Conservation (phyloP, 78 protist genomes). For the Speleostelium caveatum region DNA sequence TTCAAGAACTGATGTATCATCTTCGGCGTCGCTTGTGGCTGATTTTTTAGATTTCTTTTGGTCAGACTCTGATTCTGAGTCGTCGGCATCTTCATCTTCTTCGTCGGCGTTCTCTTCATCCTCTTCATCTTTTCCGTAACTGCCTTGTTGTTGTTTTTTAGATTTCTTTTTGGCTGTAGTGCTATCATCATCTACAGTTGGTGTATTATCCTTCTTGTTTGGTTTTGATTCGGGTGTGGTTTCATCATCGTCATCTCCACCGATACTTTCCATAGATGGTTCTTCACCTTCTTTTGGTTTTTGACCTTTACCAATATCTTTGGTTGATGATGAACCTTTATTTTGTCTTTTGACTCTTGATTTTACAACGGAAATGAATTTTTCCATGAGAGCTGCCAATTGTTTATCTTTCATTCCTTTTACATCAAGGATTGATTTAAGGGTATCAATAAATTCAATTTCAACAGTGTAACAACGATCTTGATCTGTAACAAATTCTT, state of each 20-base stretch:
- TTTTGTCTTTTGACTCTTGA: conserved; percentile 2
- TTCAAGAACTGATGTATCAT: not conserved
- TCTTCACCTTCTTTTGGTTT: conserved; percentile 20
- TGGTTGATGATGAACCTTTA: not conserved
- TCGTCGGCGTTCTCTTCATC: conserved; percentile 3
- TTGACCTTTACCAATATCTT: conserved; percentile 42
- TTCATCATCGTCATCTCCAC: not conserved
- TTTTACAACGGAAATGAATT: conserved; percentile 7
- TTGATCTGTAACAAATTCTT: conserved; percentile 23
- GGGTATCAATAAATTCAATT: conserved; percentile 3
- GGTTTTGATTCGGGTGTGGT: not conserved
- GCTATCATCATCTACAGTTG: conserved; percentile 31
- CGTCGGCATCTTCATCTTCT: conserved; percentile 1
- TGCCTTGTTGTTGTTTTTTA: conserved; percentile 45
- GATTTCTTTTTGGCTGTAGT: conserved; percentile 32
- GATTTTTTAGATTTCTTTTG: not conserved
- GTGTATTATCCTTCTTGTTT: conserved; percentile 1
- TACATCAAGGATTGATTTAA: not conserved
- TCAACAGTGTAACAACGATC: conserved; percentile 63
- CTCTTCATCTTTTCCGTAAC: conserved; percentile 61
- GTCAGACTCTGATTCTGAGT: not conserved
- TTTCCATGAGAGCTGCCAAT: not conserved
- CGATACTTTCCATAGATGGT: not conserved
- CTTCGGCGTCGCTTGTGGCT: not conserved
- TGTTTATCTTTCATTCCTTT: not conserved